A percentile compares a stretch with the other conserved stretches of the same genome.
Conservation (phyloP, 1,139 yeast genomes). For the Blastobotrys serpentis region DNA sequence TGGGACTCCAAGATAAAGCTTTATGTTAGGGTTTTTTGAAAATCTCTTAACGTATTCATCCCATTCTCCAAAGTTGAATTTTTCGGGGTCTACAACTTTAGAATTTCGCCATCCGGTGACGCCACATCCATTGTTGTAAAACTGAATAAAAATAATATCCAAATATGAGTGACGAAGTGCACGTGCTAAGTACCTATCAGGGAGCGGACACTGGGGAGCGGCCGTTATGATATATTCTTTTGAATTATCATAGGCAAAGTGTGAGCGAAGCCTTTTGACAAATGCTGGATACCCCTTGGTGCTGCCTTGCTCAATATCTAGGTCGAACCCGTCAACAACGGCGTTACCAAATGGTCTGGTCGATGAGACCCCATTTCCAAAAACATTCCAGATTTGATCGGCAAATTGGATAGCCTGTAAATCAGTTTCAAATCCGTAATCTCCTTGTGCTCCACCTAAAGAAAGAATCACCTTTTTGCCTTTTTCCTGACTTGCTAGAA, state of each 20-base stretch:
- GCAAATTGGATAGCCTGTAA: constrained; percentile 67
- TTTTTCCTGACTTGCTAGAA: constrained; percentile 71
- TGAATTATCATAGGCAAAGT: constrained; percentile 47
- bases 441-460: constrained; percentile 82
- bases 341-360: constrained; percentile 73
- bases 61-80: constrained; percentile 86
- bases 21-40: constrained; percentile 59
- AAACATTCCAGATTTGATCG: constrained; percentile 70
- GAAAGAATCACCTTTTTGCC: constrained; percentile 85
- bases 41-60: constrained; percentile 59
- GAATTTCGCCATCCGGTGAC: constrained; percentile 25
- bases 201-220: constrained; percentile 93
- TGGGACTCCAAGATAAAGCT: constrained; percentile 69
- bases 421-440: constrained; percentile 67
- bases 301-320: constrained; percentile 61
- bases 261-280: constrained; percentile 50
- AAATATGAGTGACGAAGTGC: constrained; percentile 58
- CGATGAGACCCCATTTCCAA: constrained; percentile 51
- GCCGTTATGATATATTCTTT: constrained; percentile 72
- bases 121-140: constrained; percentile 84
- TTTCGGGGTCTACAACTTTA: constrained; percentile 36
- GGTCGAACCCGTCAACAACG: constrained; percentile 66
- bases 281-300: constrained; percentile 55
- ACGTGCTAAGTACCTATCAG: constrained; percentile 79
- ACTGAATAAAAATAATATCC: constrained; percentile 87